Evolutionary conservation across 2,329 filamentous ascomycete genomes (phyloP).

Genomic region (Cercospora sp.): DNA sequence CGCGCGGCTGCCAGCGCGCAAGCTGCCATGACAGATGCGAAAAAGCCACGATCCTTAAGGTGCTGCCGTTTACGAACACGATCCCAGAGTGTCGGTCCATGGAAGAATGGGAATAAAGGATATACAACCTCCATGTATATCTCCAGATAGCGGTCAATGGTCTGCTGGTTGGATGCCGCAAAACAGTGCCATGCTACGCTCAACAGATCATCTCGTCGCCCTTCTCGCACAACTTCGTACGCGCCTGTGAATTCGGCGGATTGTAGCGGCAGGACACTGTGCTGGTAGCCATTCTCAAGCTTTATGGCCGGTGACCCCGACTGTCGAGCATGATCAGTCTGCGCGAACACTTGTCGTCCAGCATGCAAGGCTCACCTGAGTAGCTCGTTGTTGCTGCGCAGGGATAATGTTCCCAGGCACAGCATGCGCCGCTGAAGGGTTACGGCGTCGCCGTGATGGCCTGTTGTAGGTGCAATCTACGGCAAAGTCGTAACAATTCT

Average conservation of each 20-base stretch:
- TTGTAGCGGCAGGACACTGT: slow-evolving; percentile 5
- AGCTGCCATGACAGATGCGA: slow-evolving; percentile 54
- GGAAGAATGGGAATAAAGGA: slow-evolving; percentile 56
- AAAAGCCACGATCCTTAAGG: slow-evolving; percentile 46
- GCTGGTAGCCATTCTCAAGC: slow-evolving; percentile 16
- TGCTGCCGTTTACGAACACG: slow-evolving; percentile 49
- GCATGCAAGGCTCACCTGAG: slow-evolving; percentile 4
- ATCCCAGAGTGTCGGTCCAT: slow-evolving; percentile 48
- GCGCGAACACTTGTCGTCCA: neutral
- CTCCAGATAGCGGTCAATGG: slow-evolving; percentile 47
- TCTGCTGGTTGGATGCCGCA: slow-evolving; percentile 42
- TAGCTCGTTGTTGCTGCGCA: slow-evolving; percentile 21
- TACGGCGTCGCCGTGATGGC: slow-evolving; percentile 43
- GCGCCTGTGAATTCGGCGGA: slow-evolving; percentile 27
- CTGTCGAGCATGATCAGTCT: slow-evolving; percentile 12
- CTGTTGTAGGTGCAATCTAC: slow-evolving; percentile 53
- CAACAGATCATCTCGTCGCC: slow-evolving; percentile 29
- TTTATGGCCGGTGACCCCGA: slow-evolving; percentile 25
- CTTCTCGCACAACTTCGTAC: slow-evolving; percentile 31
- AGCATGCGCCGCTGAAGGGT: slow-evolving; percentile 25
- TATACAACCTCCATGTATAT: slow-evolving; percentile 58
- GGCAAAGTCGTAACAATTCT: slow-evolving; percentile 54
- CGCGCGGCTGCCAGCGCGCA: slow-evolving; percentile 54
- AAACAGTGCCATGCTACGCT: slow-evolving; percentile 46
- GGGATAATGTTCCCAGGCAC: slow-evolving; percentile 32